Conservation (phyloP, 169 alveolate species). For the Plasmodium vinckei region DNA sequence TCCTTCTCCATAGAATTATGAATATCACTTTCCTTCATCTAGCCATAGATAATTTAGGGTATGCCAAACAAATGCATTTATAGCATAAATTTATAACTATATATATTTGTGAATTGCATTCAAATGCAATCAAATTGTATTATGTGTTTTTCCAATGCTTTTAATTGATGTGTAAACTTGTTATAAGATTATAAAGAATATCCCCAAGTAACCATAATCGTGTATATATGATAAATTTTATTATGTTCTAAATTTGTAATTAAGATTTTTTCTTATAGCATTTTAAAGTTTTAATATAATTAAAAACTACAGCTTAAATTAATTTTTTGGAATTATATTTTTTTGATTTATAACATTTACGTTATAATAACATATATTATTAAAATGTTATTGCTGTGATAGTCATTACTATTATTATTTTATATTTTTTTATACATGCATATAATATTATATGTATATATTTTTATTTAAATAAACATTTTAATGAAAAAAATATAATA, state of each 20-base stretch:
- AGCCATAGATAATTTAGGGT: neutral
- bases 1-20: slow-evolving; percentile 13
- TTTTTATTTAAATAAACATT: slow-evolving; percentile 13
- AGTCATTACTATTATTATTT: neutral
- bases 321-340: neutral
- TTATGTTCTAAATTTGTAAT: neutral
- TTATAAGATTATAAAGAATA: too few relatives aligned
- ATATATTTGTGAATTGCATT: slow-evolving; percentile 1
- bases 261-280: neutral
- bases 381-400: neutral
- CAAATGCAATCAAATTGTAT: neutral
- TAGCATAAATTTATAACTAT: neutral
- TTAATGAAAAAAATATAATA: slow-evolving; percentile 23
- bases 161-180: too few relatives aligned
- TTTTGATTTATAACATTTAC: neutral
- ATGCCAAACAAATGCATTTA: slow-evolving; percentile 2
- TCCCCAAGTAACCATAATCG: neutral
- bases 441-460: slow-evolving; percentile 4
- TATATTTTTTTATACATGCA: slow-evolving; percentile 8
- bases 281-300: neutral
- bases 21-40: slow-evolving; percentile 13
- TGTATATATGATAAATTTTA: slow-evolving; percentile 4
- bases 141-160: too few relatives aligned
- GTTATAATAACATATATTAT: too few relatives aligned
- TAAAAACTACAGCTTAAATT: neutral